A percentile compares a stretch with the other conserved stretches of the same genome.
Evolutionary conservation across 2,329 filamentous ascomycete genomes (phyloP).

Genomic region (Apiospora koreana): DNA sequence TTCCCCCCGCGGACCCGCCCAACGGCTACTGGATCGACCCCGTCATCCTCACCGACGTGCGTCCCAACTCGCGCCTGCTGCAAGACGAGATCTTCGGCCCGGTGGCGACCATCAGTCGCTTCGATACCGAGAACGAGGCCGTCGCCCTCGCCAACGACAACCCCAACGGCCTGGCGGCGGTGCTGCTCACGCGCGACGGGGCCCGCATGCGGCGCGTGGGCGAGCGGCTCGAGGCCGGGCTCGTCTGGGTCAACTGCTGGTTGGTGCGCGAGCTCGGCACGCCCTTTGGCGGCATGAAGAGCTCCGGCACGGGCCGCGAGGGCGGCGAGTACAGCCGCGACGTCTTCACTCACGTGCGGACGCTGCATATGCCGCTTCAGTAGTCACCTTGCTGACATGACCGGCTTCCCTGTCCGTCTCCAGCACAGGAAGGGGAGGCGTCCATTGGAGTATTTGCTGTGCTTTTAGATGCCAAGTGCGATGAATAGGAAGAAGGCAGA

Average conservation of each 20-base stretch:
- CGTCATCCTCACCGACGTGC: constrained; percentile 28
- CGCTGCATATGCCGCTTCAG: constrained; percentile 28
- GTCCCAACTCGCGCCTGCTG: constrained; percentile 29
- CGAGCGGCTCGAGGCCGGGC: constrained; percentile 32
- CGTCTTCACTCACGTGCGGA: constrained; percentile 34
- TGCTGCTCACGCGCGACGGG: constrained; percentile 32
- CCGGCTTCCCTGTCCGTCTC: neutral
- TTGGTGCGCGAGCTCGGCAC: constrained; percentile 34
- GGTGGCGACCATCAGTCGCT: constrained; percentile 40
- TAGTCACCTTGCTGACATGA: neutral
- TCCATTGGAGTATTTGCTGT: rapidly evolving
- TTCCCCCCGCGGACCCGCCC: constrained; percentile 19
- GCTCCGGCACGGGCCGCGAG: constrained; percentile 32
- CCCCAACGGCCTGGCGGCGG: constrained; percentile 31
- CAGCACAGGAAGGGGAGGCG: too few species aligned
- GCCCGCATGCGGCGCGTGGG: constrained; percentile 31
- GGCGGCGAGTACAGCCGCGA: constrained; percentile 35
- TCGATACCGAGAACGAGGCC: constrained; percentile 30
- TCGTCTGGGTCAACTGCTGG: constrained; percentile 38
- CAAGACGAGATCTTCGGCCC: constrained; percentile 45
- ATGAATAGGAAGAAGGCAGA: neutral
- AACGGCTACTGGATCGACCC: constrained; percentile 31
- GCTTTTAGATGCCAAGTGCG: neutral
- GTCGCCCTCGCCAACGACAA: constrained; percentile 30
- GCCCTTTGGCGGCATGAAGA: constrained; percentile 37